A percentile compares a stretch with the other conserved stretches of the same genome.
phyloP scores from a whole-genome alignment of 148 eudicot genomes.

The Spergularia marina region DNA sequence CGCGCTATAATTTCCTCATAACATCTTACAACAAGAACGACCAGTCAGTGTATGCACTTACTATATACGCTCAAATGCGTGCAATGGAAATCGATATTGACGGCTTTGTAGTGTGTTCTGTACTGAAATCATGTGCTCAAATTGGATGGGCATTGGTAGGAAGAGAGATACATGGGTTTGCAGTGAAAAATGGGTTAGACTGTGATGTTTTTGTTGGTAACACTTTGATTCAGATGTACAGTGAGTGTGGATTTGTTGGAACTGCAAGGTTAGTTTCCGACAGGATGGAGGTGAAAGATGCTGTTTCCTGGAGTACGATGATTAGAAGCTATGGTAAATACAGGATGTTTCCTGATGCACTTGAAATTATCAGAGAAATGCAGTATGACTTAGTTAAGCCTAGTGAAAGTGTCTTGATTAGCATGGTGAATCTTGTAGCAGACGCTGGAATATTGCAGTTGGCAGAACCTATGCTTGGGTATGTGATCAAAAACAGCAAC shows the following conservation, averaged over 20 bases:
- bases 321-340: constrained; percentile 19
- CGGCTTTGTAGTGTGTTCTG: constrained; percentile 28
- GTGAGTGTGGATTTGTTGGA: constrained; percentile 23
- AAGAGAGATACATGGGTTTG: constrained; percentile 37
- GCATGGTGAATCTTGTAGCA: constrained; percentile 25
- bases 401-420: constrained; percentile 30
- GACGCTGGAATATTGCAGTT: constrained; percentile 14
- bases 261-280: constrained; percentile 29
- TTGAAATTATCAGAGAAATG: constrained; percentile 30
- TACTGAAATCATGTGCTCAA: constrained; percentile 30
- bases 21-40: constrained; percentile 33
- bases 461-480: constrained; percentile 24
- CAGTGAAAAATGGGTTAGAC: constrained; percentile 29
- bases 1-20: constrained; percentile 35
- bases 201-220: constrained; percentile 37
- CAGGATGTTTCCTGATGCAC: constrained; percentile 26
- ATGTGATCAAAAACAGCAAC: constrained; percentile 28
- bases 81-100: constrained; percentile 21
- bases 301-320: constrained; percentile 36
- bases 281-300: constrained; percentile 32
- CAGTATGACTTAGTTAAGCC: constrained; percentile 24
- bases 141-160: constrained; percentile 20
- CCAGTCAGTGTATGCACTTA: constrained; percentile 23
- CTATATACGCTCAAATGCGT: constrained; percentile 26
- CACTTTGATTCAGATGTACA: constrained; percentile 38